Percentiles rank a stretch among this genome's conserved stretches.
Conservation (phyloP, 2,329 filamentous ascomycete species). For the Ceratocystis eucalypticola region DNA sequence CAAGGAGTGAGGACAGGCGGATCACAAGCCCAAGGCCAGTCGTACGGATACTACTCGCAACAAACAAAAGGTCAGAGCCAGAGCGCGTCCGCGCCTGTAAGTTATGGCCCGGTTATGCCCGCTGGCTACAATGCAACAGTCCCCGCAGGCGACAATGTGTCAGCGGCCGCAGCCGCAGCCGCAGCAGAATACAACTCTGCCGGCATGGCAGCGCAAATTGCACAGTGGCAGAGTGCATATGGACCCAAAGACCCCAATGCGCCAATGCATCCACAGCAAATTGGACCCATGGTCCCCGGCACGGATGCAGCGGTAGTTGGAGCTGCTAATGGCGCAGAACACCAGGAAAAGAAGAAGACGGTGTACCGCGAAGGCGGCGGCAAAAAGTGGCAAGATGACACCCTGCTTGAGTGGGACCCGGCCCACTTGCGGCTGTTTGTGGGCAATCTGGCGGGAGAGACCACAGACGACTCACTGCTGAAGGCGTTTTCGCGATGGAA, state of each 20-base stretch:
- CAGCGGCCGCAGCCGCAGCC: slow-evolving; percentile 34
- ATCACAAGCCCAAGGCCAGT: neutral
- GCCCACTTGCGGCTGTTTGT: slow-evolving; percentile 90
- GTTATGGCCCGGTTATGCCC: slow-evolving; percentile 6
- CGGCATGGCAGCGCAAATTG: slow-evolving; percentile 81
- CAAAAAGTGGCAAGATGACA: slow-evolving; percentile 79
- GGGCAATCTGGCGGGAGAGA: slow-evolving; percentile 91
- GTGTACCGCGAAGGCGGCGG: slow-evolving; percentile 81
- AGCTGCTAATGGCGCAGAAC: slow-evolving; percentile 20
- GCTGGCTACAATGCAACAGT: neutral
- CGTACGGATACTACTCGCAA: slow-evolving; percentile 8
- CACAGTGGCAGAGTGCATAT: slow-evolving; percentile 90
- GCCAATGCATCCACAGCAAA: slow-evolving; percentile 24
- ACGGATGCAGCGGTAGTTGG: slow-evolving; percentile 33
- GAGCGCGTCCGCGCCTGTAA: slow-evolving; percentile 19
- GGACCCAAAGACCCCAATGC: slow-evolving; percentile 44
- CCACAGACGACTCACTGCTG: slow-evolving; percentile 85
- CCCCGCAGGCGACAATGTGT: neutral
- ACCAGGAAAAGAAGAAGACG: slow-evolving; percentile 60
- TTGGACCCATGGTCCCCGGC: slow-evolving; percentile 22
- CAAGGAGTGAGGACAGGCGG: neutral
- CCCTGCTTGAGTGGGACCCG: slow-evolving; percentile 90
- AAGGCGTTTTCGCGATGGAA: slow-evolving; percentile 87
- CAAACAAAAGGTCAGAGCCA: slow-evolving; percentile 19
- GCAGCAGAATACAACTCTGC: slow-evolving; percentile 45